Conservation (phyloP, 2,329 filamentous ascomycete genomes). For the Fusarium veterinarium region DNA sequence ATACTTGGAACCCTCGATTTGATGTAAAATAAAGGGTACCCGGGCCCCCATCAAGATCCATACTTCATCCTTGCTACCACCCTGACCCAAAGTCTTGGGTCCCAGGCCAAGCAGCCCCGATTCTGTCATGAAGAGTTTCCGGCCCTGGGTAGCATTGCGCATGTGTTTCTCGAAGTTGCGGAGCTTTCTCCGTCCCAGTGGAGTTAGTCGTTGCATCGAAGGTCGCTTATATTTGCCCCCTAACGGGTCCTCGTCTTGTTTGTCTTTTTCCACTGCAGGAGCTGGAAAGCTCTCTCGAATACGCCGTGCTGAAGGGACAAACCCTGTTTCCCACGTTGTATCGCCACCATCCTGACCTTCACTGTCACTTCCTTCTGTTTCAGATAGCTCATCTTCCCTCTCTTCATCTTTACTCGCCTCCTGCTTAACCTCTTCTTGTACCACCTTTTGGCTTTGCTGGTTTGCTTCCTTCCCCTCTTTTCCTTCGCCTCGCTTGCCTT, state of each 20-base stretch:
- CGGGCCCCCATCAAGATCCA: background rate
- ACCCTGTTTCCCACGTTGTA: accelerated
- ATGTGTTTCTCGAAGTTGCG: background rate
- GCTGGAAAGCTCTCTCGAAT: background rate
- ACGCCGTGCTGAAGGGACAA: background rate
- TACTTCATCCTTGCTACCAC: background rate
- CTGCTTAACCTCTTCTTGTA: background rate
- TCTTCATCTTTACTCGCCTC: background rate
- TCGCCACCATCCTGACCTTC: background rate
- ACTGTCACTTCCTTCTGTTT: accelerated
- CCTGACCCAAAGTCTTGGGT: background rate
- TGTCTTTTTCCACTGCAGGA: background rate
- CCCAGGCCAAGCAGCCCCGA: background rate
- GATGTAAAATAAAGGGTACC: background rate
- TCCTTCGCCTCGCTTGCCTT: no score
- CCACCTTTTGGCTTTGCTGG: background rate
- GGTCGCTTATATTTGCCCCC: background rate
- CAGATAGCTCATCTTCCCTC: background rate
- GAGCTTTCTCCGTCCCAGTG: background rate
- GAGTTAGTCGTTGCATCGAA: background rate
- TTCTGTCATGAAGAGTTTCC: background rate
- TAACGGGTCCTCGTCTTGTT: background rate
- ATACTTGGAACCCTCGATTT: background rate
- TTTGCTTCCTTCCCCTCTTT: background rate
- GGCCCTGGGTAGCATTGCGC: background rate